Evolutionary conservation across 495 filamentous ascomycete species (phyloP).

Genomic region (Neurospora hispaniola): DNA sequence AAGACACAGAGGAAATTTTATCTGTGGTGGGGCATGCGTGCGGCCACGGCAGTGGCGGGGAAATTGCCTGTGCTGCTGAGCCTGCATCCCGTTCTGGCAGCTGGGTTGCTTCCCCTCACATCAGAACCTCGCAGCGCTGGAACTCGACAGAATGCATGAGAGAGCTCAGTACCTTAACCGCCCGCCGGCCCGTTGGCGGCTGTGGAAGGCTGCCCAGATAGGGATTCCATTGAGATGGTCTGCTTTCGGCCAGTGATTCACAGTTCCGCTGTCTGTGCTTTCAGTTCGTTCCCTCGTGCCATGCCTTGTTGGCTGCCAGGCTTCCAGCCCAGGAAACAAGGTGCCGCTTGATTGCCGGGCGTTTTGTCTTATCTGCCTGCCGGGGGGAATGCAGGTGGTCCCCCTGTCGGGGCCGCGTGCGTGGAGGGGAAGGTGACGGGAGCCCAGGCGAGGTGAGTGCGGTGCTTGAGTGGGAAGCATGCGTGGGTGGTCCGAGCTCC

Average conservation of each 20-base stretch:
- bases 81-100: background rate
- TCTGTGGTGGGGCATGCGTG: constrained; percentile 3
- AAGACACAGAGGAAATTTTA: constrained; percentile 22
- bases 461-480: background rate
- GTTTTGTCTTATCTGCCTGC: constrained; percentile 2
- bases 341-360: constrained; percentile 9
- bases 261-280: background rate
- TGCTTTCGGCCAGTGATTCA: background rate
- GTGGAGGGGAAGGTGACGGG: background rate
- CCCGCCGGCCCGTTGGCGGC: background rate
- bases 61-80: constrained; percentile 3
- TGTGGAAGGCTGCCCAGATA: background rate
- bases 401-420: background rate
- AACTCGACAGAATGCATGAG: background rate
- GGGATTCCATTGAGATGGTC: background rate
- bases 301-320: background rate
- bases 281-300: background rate
- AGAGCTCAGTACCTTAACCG: background rate
- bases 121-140: background rate
- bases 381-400: background rate
- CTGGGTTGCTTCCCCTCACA: background rate
- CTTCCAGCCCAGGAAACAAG: background rate
- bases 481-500: constrained; percentile 1
- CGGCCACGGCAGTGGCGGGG: constrained; percentile 13
- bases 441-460: background rate